Evolutionary conservation across 2,329 filamentous ascomycete species (phyloP).

Genomic region (Diaporthe citriasiana): DNA sequence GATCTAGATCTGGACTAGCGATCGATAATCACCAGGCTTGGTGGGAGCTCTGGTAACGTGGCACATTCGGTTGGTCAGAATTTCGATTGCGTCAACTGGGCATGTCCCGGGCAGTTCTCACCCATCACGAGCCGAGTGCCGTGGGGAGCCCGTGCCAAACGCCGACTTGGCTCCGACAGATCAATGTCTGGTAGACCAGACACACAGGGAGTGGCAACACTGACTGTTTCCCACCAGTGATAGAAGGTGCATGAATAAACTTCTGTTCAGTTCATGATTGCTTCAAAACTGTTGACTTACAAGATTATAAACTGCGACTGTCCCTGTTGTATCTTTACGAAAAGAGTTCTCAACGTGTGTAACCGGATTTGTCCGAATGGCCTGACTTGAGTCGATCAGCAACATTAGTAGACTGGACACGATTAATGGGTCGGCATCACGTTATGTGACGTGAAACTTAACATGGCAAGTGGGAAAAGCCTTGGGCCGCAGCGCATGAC

Average conservation of each 20-base stretch:
- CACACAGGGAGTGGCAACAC: slow-evolving; percentile 1
- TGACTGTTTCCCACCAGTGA: neutral
- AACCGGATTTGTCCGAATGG: slow-evolving; percentile 4
- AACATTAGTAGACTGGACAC: slow-evolving; percentile 28
- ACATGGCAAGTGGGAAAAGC: slow-evolving; percentile 28
- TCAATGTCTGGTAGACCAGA: slow-evolving; percentile 2
- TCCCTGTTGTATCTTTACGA: neutral
- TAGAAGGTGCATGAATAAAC: neutral
- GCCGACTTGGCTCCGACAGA: slow-evolving; percentile 31
- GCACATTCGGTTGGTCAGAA: slow-evolving; percentile 40
- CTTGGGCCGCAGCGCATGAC: slow-evolving; percentile 28
- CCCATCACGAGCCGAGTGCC: slow-evolving; percentile 38
- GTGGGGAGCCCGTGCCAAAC: slow-evolving; percentile 30
- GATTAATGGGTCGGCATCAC: slow-evolving; percentile 39
- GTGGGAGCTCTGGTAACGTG: slow-evolving; percentile 36
- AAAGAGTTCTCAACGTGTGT: neutral
- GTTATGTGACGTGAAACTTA: slow-evolving; percentile 39
- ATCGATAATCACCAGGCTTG: slow-evolving; percentile 28
- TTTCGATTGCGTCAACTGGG: slow-evolving; percentile 40
- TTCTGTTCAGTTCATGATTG: neutral
- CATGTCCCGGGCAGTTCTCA: slow-evolving; percentile 22
- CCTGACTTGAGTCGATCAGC: slow-evolving; percentile 34
- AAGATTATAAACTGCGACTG: neutral
- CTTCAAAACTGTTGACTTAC: neutral
- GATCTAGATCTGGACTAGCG: slow-evolving; percentile 37